Evolutionary conservation across 768 basidiomycete genomes (phyloP).

Genomic region (Wakefieldia striispora): DNA sequence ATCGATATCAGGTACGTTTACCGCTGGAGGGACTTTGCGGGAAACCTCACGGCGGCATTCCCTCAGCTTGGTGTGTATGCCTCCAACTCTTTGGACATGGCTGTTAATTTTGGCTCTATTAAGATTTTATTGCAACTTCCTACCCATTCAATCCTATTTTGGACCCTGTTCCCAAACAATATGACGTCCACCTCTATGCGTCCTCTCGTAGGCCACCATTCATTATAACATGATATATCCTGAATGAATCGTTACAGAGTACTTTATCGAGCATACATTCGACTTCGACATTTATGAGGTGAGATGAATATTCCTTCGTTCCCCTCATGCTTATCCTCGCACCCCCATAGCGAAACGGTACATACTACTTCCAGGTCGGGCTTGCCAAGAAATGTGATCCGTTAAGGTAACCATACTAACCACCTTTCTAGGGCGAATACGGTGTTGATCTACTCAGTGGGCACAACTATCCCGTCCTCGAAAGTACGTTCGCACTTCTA

Average conservation of each 20-base stretch:
- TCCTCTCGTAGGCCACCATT: slow-evolving; percentile 32
- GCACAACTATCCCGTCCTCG: slow-evolving; percentile 54
- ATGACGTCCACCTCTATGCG: slow-evolving; percentile 56
- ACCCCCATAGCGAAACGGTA: slow-evolving; percentile 48
- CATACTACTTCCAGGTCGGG: slow-evolving; percentile 47
- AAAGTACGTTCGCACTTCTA: slow-evolving; percentile 34
- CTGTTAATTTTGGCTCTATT: slow-evolving; percentile 4
- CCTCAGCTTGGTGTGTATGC: slow-evolving; percentile 44
- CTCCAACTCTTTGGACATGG: slow-evolving; percentile 8
- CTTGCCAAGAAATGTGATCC: background rate
- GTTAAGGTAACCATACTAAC: background rate
- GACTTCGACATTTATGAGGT: slow-evolving; percentile 46
- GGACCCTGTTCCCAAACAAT: slow-evolving; percentile 48
- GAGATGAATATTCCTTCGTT: background rate
- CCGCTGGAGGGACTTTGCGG: slow-evolving; percentile 49
- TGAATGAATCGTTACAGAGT: slow-evolving; percentile 16
- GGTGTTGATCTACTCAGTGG: slow-evolving; percentile 50
- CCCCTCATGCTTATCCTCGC: background rate
- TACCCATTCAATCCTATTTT: slow-evolving; percentile 42
- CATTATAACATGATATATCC: background rate
- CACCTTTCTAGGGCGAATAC: slow-evolving; percentile 46
- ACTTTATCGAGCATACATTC: slow-evolving; percentile 47
- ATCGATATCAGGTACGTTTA: slow-evolving; percentile 40
- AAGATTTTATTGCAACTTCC: slow-evolving; percentile 58
- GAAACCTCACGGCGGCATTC: slow-evolving; percentile 44